Conservation (phyloP, 2,329 filamentous ascomycete genomes). For the Furcasterigmium sp. region DNA sequence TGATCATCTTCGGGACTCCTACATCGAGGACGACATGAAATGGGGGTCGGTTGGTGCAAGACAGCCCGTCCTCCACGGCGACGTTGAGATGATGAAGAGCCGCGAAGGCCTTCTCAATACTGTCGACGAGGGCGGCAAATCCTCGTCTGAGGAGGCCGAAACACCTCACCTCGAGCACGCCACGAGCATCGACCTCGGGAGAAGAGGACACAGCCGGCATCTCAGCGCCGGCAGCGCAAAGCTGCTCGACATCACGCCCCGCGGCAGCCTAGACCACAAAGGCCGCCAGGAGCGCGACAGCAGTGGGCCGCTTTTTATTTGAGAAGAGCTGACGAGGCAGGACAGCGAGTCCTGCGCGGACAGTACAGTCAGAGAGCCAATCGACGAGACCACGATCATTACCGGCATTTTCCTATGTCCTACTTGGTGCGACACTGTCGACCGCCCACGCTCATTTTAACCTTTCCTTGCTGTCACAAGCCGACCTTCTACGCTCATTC, state of each 20-base stretch:
- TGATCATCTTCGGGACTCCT: constrained; percentile 23
- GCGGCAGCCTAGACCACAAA: constrained; percentile 46
- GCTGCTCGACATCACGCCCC: constrained; percentile 61
- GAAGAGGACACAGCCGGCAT: constrained; percentile 56
- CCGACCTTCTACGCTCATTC: constrained; percentile 27
- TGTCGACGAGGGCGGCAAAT: constrained; percentile 26
- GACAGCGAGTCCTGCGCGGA: constrained; percentile 2
- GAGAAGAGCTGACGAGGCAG: constrained; percentile 1
- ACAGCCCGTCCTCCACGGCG: constrained; percentile 53
- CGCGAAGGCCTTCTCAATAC: constrained; percentile 45
- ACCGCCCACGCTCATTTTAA: constrained; percentile 6
- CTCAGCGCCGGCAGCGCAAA: constrained; percentile 76
- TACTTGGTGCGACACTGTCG: not conserved
- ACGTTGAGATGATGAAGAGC: constrained; percentile 36
- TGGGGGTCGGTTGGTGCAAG: constrained; percentile 46
- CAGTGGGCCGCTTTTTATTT: constrained; percentile 4
- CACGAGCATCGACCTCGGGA: constrained; percentile 63
- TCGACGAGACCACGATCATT: constrained; percentile 8
- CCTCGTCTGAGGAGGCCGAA: constrained; percentile 24
- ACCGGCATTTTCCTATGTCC: constrained; percentile 4
- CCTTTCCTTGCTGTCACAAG: constrained; percentile 7
- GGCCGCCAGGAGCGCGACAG: constrained; percentile 11
- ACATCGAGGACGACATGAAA: constrained; percentile 34
- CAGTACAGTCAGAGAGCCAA: constrained; percentile 5
- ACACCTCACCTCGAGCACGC: constrained; percentile 53